Percentiles rank a stretch among this genome's conserved stretches.
Conservation (phyloP, 208 protist genomes). For the Crithidia fasciculata region DNA sequence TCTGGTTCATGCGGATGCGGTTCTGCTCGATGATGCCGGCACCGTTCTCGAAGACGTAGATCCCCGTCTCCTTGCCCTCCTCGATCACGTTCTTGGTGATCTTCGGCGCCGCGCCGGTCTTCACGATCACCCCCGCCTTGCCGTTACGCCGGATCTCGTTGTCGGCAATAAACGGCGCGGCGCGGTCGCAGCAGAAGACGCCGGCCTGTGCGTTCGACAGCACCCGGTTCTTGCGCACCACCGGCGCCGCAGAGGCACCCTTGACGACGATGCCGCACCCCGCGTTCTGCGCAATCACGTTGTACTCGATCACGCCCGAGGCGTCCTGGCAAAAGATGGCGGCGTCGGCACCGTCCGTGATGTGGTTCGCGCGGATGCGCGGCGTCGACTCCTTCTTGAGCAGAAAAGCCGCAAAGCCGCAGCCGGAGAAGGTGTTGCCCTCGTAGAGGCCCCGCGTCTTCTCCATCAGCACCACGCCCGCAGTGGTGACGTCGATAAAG, state of each 20-base stretch:
- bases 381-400: conserved; percentile 66
- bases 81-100: conserved; percentile 77
- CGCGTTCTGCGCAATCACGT: conserved; percentile 77
- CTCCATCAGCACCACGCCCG: conserved; percentile 75
- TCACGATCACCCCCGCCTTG: conserved; percentile 86
- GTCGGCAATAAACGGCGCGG: conserved; percentile 65
- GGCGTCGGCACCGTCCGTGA: conserved; percentile 72
- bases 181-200: conserved; percentile 81
- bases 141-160: conserved; percentile 80
- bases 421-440: conserved; percentile 75
- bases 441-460: conserved; percentile 70
- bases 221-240: conserved; percentile 75
- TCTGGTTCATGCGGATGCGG: conserved; percentile 68
- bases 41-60: conserved; percentile 88
- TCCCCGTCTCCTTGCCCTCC: conserved; percentile 82
- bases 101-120: conserved; percentile 68
- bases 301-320: conserved; percentile 75
- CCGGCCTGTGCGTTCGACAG: conserved; percentile 77
- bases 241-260: conserved; percentile 47
- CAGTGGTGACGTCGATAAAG: conserved; percentile 78
- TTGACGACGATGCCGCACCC: conserved; percentile 87
- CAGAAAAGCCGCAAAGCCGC: conserved; percentile 84
- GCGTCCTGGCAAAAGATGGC: conserved; percentile 89
- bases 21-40: conserved; percentile 83
- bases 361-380: conserved; percentile 63